Evolutionary conservation across 352 stramenopile genomes (phyloP), one percentile per base, ranked within the genome.

Genomic region (Globisporangium echinulatum): DNA sequence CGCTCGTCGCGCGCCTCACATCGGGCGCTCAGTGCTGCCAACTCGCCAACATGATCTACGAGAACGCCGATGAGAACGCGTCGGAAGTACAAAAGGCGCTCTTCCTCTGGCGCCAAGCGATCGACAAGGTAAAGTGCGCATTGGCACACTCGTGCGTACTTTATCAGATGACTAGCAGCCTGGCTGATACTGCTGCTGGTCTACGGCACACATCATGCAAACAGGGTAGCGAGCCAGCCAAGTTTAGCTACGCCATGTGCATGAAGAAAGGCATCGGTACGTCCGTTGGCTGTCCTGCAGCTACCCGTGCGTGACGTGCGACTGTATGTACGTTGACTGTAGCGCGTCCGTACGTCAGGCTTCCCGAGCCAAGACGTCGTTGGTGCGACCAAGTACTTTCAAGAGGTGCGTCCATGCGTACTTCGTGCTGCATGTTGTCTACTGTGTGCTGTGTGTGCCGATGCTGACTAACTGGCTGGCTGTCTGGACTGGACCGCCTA

Each of bases 31-130:
- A 92, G 63, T 79, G 83, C 47, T 88, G 84, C 47, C 77, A 79
- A 3, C 62, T 94, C 14, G 85, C 76, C 54, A 90, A 92, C 63
- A 85, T 92, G 72, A 90, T 94, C 56, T 94, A 89, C 73, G 79
- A 78, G 61, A 94, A 94, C 52, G 69, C 79, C 2, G 68, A 71
- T 7, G 74, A 77, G 40, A 87, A 86, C 37, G 56, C 72, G 2
- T 63, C 70, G 49, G 82, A 92, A 59, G 67, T 87, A 36, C 70
- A 90, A 49, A 93, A 92, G 62, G 78, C 85, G 52, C 65, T 90
- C 44, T 77, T 85, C 38, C 64, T 92, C 6, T 94, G 85, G 85
- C 83, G 77, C 42, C 88, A 87, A 14, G 85, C 83, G 39, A 92
- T 92, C 72, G 79, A 92, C 33, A 88, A 87, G 63, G 79, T 86